Conservation (phyloP, 2,329 filamentous ascomycete genomes). For the Teratosphaeria gauchensis region DNA sequence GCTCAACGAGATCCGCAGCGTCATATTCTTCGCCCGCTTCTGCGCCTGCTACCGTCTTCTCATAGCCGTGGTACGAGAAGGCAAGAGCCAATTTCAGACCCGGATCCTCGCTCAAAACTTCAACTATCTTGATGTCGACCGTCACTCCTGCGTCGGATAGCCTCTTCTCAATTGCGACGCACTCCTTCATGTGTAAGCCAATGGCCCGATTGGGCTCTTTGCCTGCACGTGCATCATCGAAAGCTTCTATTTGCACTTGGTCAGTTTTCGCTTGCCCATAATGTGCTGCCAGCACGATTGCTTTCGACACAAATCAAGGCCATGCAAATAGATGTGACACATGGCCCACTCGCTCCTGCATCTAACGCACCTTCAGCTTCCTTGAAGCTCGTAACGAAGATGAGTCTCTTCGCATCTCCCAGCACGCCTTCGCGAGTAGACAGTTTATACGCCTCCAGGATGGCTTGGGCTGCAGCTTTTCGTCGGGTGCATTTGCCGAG, state of each 20-base stretch:
- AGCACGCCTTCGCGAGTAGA: not conserved
- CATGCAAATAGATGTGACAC: not conserved
- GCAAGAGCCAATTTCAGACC: not conserved
- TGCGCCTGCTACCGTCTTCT: not conserved
- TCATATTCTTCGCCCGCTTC: not conserved
- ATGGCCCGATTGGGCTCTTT: not conserved
- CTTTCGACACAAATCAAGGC: too few species aligned
- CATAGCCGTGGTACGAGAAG: not conserved
- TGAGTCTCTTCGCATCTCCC: not conserved
- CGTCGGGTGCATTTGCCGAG: not conserved
- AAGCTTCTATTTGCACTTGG: too few species aligned
- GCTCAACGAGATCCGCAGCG: not conserved
- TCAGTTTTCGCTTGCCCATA: too few species aligned
- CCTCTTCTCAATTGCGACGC: not conserved
- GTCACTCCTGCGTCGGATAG: not conserved
- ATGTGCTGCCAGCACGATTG: too few species aligned
- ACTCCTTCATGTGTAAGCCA: not conserved
- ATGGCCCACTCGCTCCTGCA: not conserved
- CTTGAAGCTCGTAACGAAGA: not conserved
- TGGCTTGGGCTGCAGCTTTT: not conserved
- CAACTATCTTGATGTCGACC: not conserved
- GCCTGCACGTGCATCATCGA: not conserved
- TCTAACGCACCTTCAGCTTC: not conserved
- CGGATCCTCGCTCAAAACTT: not conserved
- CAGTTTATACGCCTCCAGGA: not conserved